A percentile compares a stretch with the other conserved stretches of the same genome.
Conservation (phyloP, 768 basidiomycete species). For the Sarcomyxa edulis region DNA sequence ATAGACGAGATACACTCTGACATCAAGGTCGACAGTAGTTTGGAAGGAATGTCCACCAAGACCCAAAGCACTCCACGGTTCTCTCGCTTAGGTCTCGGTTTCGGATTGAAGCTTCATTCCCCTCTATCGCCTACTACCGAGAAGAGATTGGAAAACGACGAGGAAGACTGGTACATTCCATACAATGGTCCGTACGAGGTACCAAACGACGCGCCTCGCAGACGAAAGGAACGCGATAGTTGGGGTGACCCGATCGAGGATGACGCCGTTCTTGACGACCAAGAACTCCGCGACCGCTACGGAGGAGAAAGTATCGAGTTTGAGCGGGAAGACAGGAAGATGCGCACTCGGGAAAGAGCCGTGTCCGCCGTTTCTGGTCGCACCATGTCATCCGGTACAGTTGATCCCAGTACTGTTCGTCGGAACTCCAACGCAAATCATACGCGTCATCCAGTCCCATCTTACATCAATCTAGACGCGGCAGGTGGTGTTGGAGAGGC, state of each 20-base stretch:
- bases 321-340: constrained; percentile 9
- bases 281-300: constrained; percentile 23
- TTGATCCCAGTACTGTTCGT: constrained; percentile 26
- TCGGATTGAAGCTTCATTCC: constrained; percentile 10
- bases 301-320: constrained; percentile 15
- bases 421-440: constrained; percentile 27
- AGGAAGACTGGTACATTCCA: constrained; percentile 58
- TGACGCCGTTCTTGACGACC: constrained; percentile 20
- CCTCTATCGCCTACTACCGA: constrained; percentile 7
- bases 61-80: no score
- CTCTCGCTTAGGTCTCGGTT: constrained; percentile 29
- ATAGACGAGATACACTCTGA: no score
- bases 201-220: constrained; percentile 23
- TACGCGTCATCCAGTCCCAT: constrained; percentile 29
- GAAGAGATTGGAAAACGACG: constrained; percentile 13
- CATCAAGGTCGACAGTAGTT: no score
- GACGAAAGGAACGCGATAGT: constrained; percentile 30
- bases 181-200: constrained; percentile 60
- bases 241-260: constrained; percentile 33
- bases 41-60: no score
- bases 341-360: constrained; percentile 25
- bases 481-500: constrained; percentile 65
- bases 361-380: constrained; percentile 38
- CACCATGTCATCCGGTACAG: constrained; percentile 31
- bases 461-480: constrained; percentile 40